phyloP scores from a whole-genome alignment of 306 rosid species.

The Parietaria judaica region DNA sequence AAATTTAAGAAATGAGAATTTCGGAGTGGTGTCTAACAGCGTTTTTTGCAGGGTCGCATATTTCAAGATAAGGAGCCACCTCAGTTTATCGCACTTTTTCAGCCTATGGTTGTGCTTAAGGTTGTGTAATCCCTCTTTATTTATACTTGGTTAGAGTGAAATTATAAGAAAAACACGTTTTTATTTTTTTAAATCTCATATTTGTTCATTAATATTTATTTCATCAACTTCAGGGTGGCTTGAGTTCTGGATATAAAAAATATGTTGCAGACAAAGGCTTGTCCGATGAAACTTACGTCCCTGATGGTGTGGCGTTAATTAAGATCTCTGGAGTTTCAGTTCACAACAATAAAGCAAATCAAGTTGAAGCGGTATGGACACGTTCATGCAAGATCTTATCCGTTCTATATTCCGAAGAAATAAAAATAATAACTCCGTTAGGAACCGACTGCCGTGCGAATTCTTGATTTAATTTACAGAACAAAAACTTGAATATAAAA shows the following conservation, averaged over 20 bases:
- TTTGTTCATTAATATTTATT: conserved; percentile 14
- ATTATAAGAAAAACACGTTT: background rate
- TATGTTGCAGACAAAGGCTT: conserved; percentile 55
- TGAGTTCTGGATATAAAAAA: conserved; percentile 85
- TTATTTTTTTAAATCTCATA: conserved; percentile 13
- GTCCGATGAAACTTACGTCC: conserved; percentile 69
- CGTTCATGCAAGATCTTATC: background rate
- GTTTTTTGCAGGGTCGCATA: conserved; percentile 73
- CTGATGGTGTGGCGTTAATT: conserved; percentile 66
- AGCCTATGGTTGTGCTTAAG: conserved; percentile 67
- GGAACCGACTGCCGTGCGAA: too few relatives aligned
- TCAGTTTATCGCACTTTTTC: conserved; percentile 84
- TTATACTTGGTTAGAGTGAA: background rate
- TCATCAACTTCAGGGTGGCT: conserved; percentile 66
- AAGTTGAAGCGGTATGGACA: conserved; percentile 84
- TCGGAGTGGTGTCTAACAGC: conserved; percentile 21
- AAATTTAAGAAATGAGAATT: conserved; percentile 20
- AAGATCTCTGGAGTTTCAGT: conserved; percentile 69
- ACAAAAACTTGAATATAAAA: too few relatives aligned
- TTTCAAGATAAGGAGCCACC: conserved; percentile 92
- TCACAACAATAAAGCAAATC: conserved; percentile 78
- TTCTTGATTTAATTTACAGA: too few relatives aligned
- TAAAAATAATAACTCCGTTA: too few relatives aligned
- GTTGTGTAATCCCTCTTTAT: conserved; percentile 4
- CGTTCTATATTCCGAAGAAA: background rate